Evolutionary conservation across 352 stramenopile species (phyloP), one percentile per base, ranked within the genome.

Genomic region (Phytophthora pini): DNA sequence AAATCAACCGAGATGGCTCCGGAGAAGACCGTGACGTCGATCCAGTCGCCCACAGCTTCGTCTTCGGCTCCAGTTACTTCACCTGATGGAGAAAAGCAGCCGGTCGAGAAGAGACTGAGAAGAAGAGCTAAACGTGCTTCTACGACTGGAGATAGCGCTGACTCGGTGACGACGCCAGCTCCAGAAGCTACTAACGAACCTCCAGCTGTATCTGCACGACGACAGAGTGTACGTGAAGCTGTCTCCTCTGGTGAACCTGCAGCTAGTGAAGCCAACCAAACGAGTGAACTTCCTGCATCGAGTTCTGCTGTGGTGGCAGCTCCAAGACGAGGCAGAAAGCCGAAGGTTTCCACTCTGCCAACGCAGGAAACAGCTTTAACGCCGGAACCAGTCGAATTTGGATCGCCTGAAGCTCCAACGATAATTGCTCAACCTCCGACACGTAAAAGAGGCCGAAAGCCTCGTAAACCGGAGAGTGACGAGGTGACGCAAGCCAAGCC

Each of bases 401-500:
- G 4, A 2, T n/a, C 20, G 9, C 9, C 29, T n/a, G n/a, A 49
- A 49, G 20, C 27, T 26, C 5, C 6, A 12, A 8, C 32, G 12
- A 39, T 10, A 39, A 13, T 39, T 39, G 3, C 41, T 47, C n/a
- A 31, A 48, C 1, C 24, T 26, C 24, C 24, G 3, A 3, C 24
- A 2, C 24, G 24, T 26, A 26, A 26, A 26, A 26, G 24, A 26
- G 24, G 24, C 24, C 24, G 49, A 34, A 58, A 60, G 31, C 52
- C 31, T 12, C 31, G 41, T n/a, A 59, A 61, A 13, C 17, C 38
- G 32, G 46, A 56, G 4, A 12, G 0, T 26, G 2, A 38, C 22
- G n/a, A 47, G 12, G 13, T n/a, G 17, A 59, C 6, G 11, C 10
- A 51, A 20, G 36, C 40, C 13, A 70, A 67, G 45, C 41, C 45